phyloP scores from a whole-genome alignment of 345 rosid species.

The Bretschneidera sinensis region DNA sequence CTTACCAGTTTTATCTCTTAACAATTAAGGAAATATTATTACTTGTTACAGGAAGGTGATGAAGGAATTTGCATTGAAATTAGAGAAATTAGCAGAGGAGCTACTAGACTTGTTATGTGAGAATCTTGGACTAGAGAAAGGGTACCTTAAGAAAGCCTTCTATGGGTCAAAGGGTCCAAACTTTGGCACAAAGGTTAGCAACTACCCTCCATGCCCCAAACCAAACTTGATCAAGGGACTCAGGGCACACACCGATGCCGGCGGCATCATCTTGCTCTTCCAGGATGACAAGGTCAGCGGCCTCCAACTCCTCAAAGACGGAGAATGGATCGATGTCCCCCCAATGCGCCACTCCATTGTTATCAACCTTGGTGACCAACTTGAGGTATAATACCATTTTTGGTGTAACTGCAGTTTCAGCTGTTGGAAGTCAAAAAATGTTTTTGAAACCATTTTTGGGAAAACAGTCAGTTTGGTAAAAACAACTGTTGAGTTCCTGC shows the following conservation, averaged over 20 bases:
- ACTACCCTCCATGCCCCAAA: conserved; percentile 95
- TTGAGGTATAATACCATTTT: too few relatives aligned
- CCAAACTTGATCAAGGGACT: conserved; percentile 91
- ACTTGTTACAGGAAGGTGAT: conserved; percentile 44
- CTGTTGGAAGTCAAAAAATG: too few relatives aligned
- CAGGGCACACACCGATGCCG: conserved; percentile 97
- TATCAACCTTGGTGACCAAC: conserved; percentile 87
- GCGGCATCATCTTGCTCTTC: conserved; percentile 84
- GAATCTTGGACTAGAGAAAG: conserved; percentile 77
- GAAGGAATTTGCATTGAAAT: conserved; percentile 64
- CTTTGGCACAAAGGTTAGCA: conserved; percentile 89
- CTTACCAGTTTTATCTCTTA: too few relatives aligned
- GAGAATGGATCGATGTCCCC: conserved; percentile 85
- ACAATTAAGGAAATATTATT: not conserved
- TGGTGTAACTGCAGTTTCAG: too few relatives aligned
- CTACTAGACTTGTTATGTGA: conserved; percentile 72
- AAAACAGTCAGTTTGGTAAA: too few relatives aligned
- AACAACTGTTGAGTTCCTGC: too few relatives aligned
- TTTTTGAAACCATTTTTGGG: too few relatives aligned
- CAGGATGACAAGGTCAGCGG: conserved; percentile 90
- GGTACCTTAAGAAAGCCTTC: conserved; percentile 65
- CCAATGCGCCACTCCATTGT: conserved; percentile 94
- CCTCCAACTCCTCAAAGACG: conserved; percentile 91
- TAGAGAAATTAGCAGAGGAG: conserved; percentile 84
- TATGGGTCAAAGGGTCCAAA: conserved; percentile 68